These are phyloP conservation scores for Arthrobotrys sphaeroides DNA, from an alignment of 2,329 filamentous ascomycete species.

Conservation along the genomic window DNA sequence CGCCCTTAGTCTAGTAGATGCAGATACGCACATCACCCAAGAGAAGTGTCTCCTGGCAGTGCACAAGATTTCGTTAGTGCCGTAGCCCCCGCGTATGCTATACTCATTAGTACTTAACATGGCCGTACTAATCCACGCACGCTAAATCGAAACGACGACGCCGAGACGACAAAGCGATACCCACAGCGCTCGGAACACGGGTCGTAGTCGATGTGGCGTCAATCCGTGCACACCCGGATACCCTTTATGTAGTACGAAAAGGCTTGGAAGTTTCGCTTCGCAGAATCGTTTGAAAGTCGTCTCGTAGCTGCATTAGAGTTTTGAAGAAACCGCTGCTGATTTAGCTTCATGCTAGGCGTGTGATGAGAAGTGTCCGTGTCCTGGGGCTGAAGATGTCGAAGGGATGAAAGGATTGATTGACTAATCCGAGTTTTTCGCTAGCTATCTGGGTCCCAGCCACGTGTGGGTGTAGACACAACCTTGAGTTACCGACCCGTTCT, in stretches of 20 bases:
- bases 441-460: not conserved
- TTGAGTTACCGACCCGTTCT: not conserved
- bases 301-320: no score
- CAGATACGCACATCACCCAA: no score
- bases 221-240: not conserved
- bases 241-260: conserved; percentile 1
- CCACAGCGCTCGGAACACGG: not conserved
- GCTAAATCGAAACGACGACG: not conserved
- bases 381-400: not conserved
- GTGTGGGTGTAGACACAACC: not conserved
- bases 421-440: not conserved
- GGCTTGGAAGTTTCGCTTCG: not conserved
- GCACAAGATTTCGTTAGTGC: no score
- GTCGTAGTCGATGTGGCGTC: not conserved
- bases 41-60: no score
- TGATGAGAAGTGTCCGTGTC: not conserved
- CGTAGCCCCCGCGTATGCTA: not conserved
- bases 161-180: not conserved
- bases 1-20: no score
- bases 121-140: not conserved
- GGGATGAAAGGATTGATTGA: no score
- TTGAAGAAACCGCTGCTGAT: no score
- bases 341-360: not conserved
- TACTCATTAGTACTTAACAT: not conserved
- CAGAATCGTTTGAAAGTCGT: no score